Conservation (phyloP, 805 yeast species). For the Naumovozyma castellii region DNA sequence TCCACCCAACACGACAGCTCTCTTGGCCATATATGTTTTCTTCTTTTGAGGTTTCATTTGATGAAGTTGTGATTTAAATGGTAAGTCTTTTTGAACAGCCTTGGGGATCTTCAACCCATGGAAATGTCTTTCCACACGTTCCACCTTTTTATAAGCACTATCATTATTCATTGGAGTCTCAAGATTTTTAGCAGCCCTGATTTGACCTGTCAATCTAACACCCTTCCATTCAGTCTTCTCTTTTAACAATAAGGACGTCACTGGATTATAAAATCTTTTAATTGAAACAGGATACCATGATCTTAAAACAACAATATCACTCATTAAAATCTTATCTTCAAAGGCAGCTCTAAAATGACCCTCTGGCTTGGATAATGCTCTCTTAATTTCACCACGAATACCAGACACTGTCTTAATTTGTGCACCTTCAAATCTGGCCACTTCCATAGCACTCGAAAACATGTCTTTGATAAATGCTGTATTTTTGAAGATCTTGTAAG, state of each 20-base stretch:
- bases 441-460: constrained; percentile 88
- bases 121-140: constrained; percentile 75
- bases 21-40: constrained; percentile 70
- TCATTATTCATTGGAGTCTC: constrained; percentile 51
- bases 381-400: constrained; percentile 91
- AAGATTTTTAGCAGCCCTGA: constrained; percentile 64
- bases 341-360: constrained; percentile 95
- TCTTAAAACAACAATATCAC: constrained; percentile 80
- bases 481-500: constrained; percentile 85
- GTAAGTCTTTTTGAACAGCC: constrained; percentile 63
- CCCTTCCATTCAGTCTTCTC: constrained; percentile 90
- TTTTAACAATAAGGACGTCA: constrained; percentile 70
- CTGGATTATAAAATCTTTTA: constrained; percentile 90
- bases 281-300: constrained; percentile 96
- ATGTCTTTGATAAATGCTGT: constrained; percentile 96
- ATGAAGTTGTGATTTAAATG: constrained; percentile 86
- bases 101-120: constrained; percentile 83
- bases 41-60: constrained; percentile 82
- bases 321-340: constrained; percentile 87
- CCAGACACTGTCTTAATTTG: constrained; percentile 94
- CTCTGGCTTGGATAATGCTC: constrained; percentile 89
- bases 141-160: constrained; percentile 58
- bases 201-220: constrained; percentile 90
- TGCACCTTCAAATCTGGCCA: constrained; percentile 97
- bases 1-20: constrained; percentile 89